Evolutionary conservation across 768 basidiomycete genomes (phyloP).

Genomic region (Mycena rebaudengoi): DNA sequence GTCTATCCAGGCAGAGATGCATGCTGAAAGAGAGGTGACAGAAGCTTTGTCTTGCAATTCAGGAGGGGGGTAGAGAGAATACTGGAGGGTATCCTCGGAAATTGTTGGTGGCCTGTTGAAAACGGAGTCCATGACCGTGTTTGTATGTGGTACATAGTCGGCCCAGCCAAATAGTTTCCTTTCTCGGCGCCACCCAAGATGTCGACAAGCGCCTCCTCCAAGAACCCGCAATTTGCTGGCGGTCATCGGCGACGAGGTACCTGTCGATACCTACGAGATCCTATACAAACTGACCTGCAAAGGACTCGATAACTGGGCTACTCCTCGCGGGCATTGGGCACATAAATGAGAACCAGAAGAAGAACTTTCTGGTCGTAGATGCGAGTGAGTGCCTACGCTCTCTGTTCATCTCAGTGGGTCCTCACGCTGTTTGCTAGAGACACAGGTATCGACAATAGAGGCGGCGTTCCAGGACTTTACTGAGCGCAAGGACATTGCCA

Average conservation of each 20-base stretch:
- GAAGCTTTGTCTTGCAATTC: slow-evolving; percentile 65
- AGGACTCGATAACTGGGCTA: slow-evolving; percentile 98
- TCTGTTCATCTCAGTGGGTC: background rate
- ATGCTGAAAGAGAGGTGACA: slow-evolving; percentile 71
- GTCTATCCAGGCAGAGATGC: slow-evolving; percentile 67
- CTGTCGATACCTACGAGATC: slow-evolving; percentile 14
- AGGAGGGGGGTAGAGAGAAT: slow-evolving; percentile 71
- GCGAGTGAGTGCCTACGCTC: slow-evolving; percentile 70
- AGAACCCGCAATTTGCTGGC: slow-evolving; percentile 90
- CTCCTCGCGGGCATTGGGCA: slow-evolving; percentile 96
- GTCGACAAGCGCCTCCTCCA: slow-evolving; percentile 65
- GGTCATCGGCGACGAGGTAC: slow-evolving; percentile 97
- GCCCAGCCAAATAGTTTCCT: slow-evolving; percentile 18
- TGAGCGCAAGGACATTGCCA: slow-evolving; percentile 93
- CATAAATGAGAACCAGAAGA: slow-evolving; percentile 88
- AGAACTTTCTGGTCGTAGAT: slow-evolving; percentile 98
- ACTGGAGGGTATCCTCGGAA: slow-evolving; percentile 86
- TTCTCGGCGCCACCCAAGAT: slow-evolving; percentile 45
- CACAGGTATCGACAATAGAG: slow-evolving; percentile 90
- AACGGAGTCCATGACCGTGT: slow-evolving; percentile 63
- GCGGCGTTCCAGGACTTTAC: slow-evolving; percentile 94
- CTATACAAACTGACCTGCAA: slow-evolving; percentile 22
- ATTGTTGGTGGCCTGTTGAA: slow-evolving; percentile 82
- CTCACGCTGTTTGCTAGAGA: slow-evolving; percentile 63
- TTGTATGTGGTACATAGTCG: slow-evolving; percentile 13